Evolutionary conservation across 169 alveolate genomes (phyloP).

Genomic region (Ichthyophthirius multifiliis): DNA sequence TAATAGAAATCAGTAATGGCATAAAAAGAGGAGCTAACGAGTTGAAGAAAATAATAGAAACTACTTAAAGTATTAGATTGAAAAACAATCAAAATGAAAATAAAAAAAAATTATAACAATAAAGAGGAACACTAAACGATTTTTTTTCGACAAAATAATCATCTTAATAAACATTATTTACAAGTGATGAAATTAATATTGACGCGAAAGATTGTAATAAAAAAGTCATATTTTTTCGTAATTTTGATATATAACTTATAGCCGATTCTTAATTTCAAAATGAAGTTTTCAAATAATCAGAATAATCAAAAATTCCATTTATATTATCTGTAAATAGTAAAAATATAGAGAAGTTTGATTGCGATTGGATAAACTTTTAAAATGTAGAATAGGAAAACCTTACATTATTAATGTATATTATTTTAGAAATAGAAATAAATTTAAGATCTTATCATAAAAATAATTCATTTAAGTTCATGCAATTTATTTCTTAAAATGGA

Average conservation of each 20-base stretch:
- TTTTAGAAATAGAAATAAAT: no score
- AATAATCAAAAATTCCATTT: slow-evolving; percentile 1
- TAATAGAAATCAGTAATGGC: neutral
- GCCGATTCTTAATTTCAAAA: neutral
- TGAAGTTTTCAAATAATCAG: neutral
- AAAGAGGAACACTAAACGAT: neutral
- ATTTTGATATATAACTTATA: neutral
- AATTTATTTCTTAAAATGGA: no score
- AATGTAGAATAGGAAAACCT: no score
- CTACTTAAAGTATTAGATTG: neutral
- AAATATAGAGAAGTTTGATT: no score
- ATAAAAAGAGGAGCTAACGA: slow-evolving; percentile 5
- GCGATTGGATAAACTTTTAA: no score
- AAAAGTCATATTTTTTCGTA: neutral
- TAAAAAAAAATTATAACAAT: neutral
- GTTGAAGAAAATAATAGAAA: neutral
- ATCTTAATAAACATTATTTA: no score
- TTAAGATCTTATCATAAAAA: no score
- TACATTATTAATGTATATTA: no score
- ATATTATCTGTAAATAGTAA: neutral
- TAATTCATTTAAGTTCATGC: no score
- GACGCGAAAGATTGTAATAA: neutral
- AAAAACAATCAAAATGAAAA: neutral
- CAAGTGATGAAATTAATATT: neutral
- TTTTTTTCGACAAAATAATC: neutral